Evolutionary conservation across 2,329 filamentous ascomycete genomes (phyloP), one percentile per base, ranked within the genome.

Genomic region (Colletotrichum sublineola): DNA sequence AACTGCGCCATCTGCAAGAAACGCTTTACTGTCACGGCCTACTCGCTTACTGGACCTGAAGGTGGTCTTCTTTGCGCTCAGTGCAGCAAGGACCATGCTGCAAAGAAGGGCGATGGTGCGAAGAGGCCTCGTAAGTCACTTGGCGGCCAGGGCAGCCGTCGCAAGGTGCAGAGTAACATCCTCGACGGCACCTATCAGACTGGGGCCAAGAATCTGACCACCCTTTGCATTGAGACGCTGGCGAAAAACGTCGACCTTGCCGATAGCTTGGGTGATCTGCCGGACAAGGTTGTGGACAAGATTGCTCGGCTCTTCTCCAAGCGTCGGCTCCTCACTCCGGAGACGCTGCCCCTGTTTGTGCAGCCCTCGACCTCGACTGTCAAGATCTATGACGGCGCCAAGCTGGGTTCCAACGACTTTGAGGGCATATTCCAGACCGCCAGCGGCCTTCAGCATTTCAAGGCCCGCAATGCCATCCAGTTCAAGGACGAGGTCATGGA

Each of bases 1-100:
- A 95, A 97, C 75, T 98, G 96, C 79, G 94, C 93, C 74, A 84
- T 91, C 3, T 98, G 96, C 80, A 87, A 88, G 55, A 97, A 96
- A 80, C 91, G 95, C 48, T 98, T 98, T 79, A 97, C 94, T 0
- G 95, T 98, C 56, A 98, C 96, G 0, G 89, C 94, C 0, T 98
- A 98, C 83, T 95, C 93, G 74, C 92, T 94, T 75, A 89, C 91
- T 38, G 94, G 93, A 0, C 93, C 94, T 0, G 87, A 92, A n/a
- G 95, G 95, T 5, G 94, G 94, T 20, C 85, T 98, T n/a, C 85
- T 98, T 1, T 98, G 96, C 79, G 87, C 87, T 4, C 90, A 93
- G 31, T 98, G 96, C 78, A 93, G 94, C 31, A 95, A 93, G 77
- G 83, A 86, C 29, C 83, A 86, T 40, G 72, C 74, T 69, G 87